Evolutionary conservation across 116 monocot genomes (phyloP).

Genomic region (Phalaenopsis hybrid): DNA sequence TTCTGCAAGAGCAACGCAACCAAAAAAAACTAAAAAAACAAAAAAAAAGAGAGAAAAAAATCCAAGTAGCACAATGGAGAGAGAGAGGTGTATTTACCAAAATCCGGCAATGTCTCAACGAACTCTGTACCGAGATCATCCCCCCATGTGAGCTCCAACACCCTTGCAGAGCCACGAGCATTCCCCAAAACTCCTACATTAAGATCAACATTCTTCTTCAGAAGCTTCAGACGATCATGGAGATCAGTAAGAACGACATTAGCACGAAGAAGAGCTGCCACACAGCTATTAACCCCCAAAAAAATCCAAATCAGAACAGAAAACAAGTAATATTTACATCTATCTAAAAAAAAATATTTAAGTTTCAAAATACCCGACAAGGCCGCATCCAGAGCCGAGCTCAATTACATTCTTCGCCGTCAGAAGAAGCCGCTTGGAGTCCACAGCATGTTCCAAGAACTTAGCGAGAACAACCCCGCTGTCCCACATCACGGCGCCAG

Average conservation of each 20-base stretch:
- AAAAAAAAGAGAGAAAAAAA: too few species aligned
- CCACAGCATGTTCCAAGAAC: slow-evolving; percentile 88
- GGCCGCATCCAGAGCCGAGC: slow-evolving; percentile 57
- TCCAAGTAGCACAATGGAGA: too few species aligned
- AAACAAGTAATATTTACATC: background rate
- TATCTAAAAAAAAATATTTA: background rate
- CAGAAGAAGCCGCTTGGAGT: slow-evolving; percentile 41
- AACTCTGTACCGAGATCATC: slow-evolving; percentile 55
- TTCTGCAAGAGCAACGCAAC: too few species aligned
- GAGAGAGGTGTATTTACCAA: slow-evolving; percentile 16
- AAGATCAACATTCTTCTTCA: slow-evolving; percentile 64
- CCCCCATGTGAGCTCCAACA: slow-evolving; percentile 78
- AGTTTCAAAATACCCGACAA: slow-evolving; percentile 43
- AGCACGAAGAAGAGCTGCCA: slow-evolving; percentile 74
- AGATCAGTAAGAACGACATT: slow-evolving; percentile 82
- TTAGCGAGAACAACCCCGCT: slow-evolving; percentile 83
- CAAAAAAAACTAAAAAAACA: too few species aligned
- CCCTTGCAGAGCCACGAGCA: slow-evolving; percentile 44
- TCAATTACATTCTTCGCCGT: slow-evolving; percentile 51
- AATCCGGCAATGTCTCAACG: slow-evolving; percentile 44
- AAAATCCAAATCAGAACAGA: background rate
- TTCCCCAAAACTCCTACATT: slow-evolving; percentile 34
- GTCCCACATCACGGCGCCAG: slow-evolving; percentile 98
- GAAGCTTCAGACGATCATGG: slow-evolving; percentile 66
- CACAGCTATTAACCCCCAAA: slow-evolving; percentile 21